phyloP scores from a whole-genome alignment of 1,284 basidiomycete genomes.

The Pascua sp. region DNA sequence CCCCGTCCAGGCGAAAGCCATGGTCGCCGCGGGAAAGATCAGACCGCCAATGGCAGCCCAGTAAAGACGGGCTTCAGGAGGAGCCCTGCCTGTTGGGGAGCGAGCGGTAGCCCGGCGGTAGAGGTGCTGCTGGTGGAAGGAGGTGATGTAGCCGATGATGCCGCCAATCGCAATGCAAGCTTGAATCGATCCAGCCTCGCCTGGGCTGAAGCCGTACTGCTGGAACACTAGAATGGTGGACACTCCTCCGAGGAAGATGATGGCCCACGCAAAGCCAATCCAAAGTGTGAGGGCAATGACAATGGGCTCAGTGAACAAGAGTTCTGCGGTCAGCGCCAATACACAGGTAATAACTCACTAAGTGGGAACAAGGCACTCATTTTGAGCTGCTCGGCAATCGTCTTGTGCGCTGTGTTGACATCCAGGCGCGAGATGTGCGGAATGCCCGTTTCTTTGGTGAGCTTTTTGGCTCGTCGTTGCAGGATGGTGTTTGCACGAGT shows the following conservation, averaged over 20 bases:
- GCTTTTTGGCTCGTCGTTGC: constrained; percentile 40
- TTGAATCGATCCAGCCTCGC: constrained; percentile 31
- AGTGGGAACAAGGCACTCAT: constrained; percentile 42
- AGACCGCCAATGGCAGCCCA: constrained; percentile 44
- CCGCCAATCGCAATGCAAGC: constrained; percentile 55
- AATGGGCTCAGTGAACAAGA: constrained; percentile 51
- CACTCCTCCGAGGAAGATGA: constrained; percentile 38
- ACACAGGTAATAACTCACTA: constrained; percentile 19
- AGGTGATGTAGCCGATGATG: constrained; percentile 66
- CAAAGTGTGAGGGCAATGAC: constrained; percentile 50
- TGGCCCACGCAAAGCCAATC: constrained; percentile 49
- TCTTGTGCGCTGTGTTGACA: constrained; percentile 33
- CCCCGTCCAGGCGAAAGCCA: constrained; percentile 44
- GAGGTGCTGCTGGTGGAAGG: constrained; percentile 50
- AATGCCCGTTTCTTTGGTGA: constrained; percentile 47
- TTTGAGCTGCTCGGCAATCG: constrained; percentile 33
- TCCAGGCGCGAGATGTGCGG: constrained; percentile 42
- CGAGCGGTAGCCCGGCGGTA: constrained; percentile 26
- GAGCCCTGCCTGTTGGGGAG: constrained; percentile 39
- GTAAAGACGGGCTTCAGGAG: constrained; percentile 53
- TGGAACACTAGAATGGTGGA: constrained; percentile 37
- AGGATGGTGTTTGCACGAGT: constrained; percentile 51
- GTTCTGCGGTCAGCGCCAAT: constrained; percentile 20
- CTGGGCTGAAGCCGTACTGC: constrained; percentile 38
- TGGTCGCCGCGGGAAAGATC: constrained; percentile 36